These are phyloP conservation scores for Trichoderma harzianum DNA, from an alignment of 2,329 filamentous ascomycete species.

Conservation along the genomic window DNA sequence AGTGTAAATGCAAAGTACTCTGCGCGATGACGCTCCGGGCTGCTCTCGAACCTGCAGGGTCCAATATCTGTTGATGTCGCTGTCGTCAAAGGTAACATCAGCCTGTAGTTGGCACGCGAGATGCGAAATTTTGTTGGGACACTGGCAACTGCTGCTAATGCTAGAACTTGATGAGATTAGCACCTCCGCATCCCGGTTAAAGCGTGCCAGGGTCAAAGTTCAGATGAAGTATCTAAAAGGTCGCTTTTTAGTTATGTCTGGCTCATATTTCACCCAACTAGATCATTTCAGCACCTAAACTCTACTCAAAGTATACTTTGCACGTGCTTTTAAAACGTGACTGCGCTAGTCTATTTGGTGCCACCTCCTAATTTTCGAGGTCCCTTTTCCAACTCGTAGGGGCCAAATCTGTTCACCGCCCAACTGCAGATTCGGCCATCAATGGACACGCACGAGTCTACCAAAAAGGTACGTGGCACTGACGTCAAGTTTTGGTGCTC, in stretches of 20 bases:
- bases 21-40: neutral
- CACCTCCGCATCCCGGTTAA: neutral
- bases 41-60: slow-evolving; percentile 5
- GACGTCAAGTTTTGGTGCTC: neutral
- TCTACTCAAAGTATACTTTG: neutral
- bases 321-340: slow-evolving; percentile 12
- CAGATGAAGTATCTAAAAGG: neutral
- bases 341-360: neutral
- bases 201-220: neutral
- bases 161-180: neutral
- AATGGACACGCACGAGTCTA: neutral
- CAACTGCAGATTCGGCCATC: neutral
- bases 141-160: neutral
- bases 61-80: neutral
- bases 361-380: neutral
- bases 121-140: slow-evolving; percentile 17
- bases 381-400: neutral
- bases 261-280: too few species aligned
- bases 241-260: too few species aligned
- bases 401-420: neutral
- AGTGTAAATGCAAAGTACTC: neutral
- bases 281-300: rapidly evolving
- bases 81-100: neutral
- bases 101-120: neutral
- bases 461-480: neutral